phyloP scores from a whole-genome alignment of 306 rosid species.

The Crataegus laevigata region DNA sequence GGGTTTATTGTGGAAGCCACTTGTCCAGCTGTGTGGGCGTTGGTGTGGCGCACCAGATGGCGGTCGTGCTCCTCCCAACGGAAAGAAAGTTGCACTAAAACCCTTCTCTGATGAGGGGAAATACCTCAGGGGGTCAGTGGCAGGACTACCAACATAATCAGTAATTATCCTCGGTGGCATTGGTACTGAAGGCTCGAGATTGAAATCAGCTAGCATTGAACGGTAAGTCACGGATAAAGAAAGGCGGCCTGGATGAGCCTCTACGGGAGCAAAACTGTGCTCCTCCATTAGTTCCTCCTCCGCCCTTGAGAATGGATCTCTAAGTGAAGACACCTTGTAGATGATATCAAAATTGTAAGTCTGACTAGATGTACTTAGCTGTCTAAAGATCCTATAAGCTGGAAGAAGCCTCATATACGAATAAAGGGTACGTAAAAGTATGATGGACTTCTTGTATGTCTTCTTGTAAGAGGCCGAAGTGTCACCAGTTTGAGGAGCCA shows the following conservation, averaged over 20 bases:
- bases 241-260: slow-evolving; percentile 69
- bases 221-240: slow-evolving; percentile 61
- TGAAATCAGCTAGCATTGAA: slow-evolving; percentile 45
- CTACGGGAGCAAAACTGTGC: slow-evolving; percentile 52
- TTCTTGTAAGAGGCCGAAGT: slow-evolving; percentile 47
- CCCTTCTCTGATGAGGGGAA: slow-evolving; percentile 53
- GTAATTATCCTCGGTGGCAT: slow-evolving; percentile 58
- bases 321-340: slow-evolving; percentile 73
- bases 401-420: slow-evolving; percentile 81
- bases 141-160: slow-evolving; percentile 88
- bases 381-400: slow-evolving; percentile 55
- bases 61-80: slow-evolving; percentile 37
- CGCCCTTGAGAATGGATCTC: slow-evolving; percentile 66
- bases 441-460: slow-evolving; percentile 66
- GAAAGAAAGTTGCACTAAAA: slow-evolving; percentile 50
- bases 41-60: slow-evolving; percentile 38
- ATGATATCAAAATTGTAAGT: slow-evolving; percentile 54
- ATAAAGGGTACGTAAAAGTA: slow-evolving; percentile 62
- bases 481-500: slow-evolving; percentile 50
- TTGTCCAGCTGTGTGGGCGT: slow-evolving; percentile 76
- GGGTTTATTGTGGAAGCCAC: slow-evolving; percentile 54
- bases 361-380: slow-evolving; percentile 46
- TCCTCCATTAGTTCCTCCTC: slow-evolving; percentile 58
- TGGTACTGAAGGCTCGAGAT: slow-evolving; percentile 54
- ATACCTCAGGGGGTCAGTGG: slow-evolving; percentile 58